Evolutionary conservation across 2,329 filamentous ascomycete species (phyloP), one percentile per base, ranked within the genome.

Genomic region (Trichoderma harzianum): DNA sequence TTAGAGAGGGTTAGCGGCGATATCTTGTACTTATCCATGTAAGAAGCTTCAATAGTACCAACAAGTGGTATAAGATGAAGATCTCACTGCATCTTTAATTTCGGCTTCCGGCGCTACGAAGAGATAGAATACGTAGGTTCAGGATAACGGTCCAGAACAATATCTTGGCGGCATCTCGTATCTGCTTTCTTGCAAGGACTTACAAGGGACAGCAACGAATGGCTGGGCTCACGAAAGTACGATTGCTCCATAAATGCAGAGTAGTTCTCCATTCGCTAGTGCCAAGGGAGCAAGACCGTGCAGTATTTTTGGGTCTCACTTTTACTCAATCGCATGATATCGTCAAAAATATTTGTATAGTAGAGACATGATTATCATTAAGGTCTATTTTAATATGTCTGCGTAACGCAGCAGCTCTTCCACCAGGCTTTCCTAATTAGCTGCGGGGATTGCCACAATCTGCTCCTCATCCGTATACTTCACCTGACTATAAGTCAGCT

Each of bases 391-490:
- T n/a, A 12, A 21, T 30, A 32, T 60, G 34, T 26, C 5, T 2
- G n/a, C 14, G n/a, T 62, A 36, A 62, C 36, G n/a, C 58, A 14
- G n/a, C 21, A 14, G 24, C n/a, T 24, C n/a, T 21, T 30, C 16
- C 3, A 0, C 8, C 6, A 18, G 7, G 2, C 24, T 34, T 21
- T 26, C 14, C 7, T 66, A 51, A 21, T 55, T 36, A 1, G 47
- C n/a, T 1, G 43, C n/a, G 4, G 63, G n/a, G 4, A 68, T 68
- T 2, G 65, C 51, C 16, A 68, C 65, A 43, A 68, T 68, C 5
- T 1, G 14, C 24, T 68, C 65, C 53, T 68, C 65, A 28, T 68
- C 51, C 3, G 65, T 57, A 43, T 68, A 68, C 32, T 68, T 68
- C n/a, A 68, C 65, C 34, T 68, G 65, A 12, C 53, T 43, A 58